Evolutionary conservation across 805 yeast genomes (phyloP).

Genomic region (Pichia phayaonensis): DNA sequence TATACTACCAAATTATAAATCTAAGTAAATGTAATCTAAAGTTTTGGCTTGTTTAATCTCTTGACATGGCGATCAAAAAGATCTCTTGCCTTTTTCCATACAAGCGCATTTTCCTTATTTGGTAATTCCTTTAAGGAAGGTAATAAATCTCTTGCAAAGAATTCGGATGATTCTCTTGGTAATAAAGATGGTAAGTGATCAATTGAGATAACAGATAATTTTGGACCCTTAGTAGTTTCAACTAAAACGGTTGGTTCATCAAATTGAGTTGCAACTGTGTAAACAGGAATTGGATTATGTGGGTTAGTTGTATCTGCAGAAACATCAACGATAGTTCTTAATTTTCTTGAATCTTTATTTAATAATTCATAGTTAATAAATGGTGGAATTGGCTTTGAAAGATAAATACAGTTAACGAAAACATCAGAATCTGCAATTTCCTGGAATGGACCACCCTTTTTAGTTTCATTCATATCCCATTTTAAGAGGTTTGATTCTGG

Average conservation of each 20-base stretch:
- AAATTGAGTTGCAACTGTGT: conserved; percentile 83
- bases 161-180: conserved; percentile 97
- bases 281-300: conserved; percentile 95
- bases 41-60: conserved; percentile 47
- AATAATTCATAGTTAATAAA: conserved; percentile 67
- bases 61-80: conserved; percentile 80
- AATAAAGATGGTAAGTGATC: conserved; percentile 93
- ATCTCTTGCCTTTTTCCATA: conserved; percentile 84
- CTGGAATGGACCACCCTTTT: conserved; percentile 93
- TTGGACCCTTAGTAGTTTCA: conserved; percentile 71
- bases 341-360: conserved; percentile 59
- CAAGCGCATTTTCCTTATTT: conserved; percentile 73
- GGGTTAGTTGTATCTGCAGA: conserved; percentile 99
- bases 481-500: conserved; percentile 76
- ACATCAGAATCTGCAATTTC: conserved; percentile 86
- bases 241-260: conserved; percentile 85
- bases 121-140: conserved; percentile 86
- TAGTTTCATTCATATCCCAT: conserved; percentile 98
- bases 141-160: conserved; percentile 75
- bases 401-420: conserved; percentile 92
- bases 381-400: conserved; percentile 90
- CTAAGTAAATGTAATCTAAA: conserved; percentile 15
- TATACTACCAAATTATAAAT: not conserved
- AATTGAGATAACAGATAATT: conserved; percentile 84
- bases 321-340: conserved; percentile 92